Evolutionary conservation across 805 yeast species (phyloP).

Genomic region (Komagataella pastoris): DNA sequence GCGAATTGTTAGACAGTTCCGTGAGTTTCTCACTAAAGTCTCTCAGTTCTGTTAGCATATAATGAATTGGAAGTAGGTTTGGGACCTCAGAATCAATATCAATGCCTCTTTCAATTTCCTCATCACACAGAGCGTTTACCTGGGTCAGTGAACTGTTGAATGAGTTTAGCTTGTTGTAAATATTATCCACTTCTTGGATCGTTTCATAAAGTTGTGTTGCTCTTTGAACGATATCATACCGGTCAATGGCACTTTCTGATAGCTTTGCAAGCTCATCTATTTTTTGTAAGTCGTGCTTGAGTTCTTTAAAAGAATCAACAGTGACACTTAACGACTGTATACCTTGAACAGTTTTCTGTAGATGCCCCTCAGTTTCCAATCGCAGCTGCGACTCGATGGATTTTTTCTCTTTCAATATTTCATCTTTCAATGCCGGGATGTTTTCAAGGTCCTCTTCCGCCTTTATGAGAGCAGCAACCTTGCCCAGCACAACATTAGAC

Average conservation of each 20-base stretch:
- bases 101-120: slow-evolving; percentile 27
- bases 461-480: slow-evolving; percentile 1
- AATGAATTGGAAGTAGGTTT: slow-evolving; percentile 56
- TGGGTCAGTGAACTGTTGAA: slow-evolving; percentile 36
- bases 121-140: slow-evolving; percentile 39
- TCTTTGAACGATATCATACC: slow-evolving; percentile 56
- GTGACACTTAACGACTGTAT: slow-evolving; percentile 22
- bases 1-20: slow-evolving; percentile 27
- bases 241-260: slow-evolving; percentile 42
- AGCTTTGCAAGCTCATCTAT: slow-evolving; percentile 39
- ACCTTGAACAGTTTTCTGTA: slow-evolving; percentile 36
- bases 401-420: slow-evolving; percentile 54
- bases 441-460: slow-evolving; percentile 35
- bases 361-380: slow-evolving; percentile 53
- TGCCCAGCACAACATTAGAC: not conserved
- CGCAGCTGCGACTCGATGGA: slow-evolving; percentile 65
- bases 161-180: slow-evolving; percentile 47
- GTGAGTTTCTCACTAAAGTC: slow-evolving; percentile 70
- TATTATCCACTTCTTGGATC: slow-evolving; percentile 52
- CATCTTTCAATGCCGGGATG: slow-evolving; percentile 37
- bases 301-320: slow-evolving; percentile 31
- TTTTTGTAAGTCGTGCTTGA: slow-evolving; percentile 29
- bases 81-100: slow-evolving; percentile 33
- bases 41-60: slow-evolving; percentile 51
- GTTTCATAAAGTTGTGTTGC: slow-evolving; percentile 60